Evolutionary conservation across 192 early-diverging fungal species (phyloP).

Genomic region (Dissophora ornata): DNA sequence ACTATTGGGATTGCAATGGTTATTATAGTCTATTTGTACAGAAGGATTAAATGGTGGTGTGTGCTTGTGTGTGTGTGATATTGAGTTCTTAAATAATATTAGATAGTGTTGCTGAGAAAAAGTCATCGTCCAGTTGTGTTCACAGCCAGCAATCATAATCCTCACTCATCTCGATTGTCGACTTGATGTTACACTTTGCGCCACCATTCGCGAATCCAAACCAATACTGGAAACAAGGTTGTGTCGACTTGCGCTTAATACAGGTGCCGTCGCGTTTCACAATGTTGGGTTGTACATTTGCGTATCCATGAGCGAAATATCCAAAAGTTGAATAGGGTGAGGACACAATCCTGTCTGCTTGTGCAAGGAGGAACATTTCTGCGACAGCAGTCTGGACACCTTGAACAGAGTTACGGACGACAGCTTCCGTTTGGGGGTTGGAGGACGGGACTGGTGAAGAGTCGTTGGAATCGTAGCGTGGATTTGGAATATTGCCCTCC

Average conservation of each 20-base stretch:
- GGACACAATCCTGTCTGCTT: slow-evolving; percentile 38
- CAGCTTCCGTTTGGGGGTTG: slow-evolving; percentile 20
- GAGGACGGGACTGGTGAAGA: neutral
- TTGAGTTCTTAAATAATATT: too few relatives aligned
- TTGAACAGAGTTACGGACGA: slow-evolving; percentile 37
- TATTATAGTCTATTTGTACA: too few relatives aligned
- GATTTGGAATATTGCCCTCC: too few relatives aligned
- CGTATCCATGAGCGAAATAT: slow-evolving; percentile 45
- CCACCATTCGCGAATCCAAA: slow-evolving; percentile 53
- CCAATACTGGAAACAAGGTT: slow-evolving; percentile 54
- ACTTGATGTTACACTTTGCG: slow-evolving; percentile 16
- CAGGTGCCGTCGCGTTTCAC: slow-evolving; percentile 48
- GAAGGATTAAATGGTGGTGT: too few relatives aligned
- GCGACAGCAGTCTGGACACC: slow-evolving; percentile 50
- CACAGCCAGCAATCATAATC: slow-evolving; percentile 54
- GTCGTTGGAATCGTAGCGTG: too few relatives aligned
- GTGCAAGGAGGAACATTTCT: slow-evolving; percentile 43
- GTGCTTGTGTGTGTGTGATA: too few relatives aligned
- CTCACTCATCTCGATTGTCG: slow-evolving; percentile 51
- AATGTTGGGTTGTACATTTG: slow-evolving; percentile 45
- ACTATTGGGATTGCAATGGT: too few relatives aligned
- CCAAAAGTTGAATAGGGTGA: slow-evolving; percentile 53
- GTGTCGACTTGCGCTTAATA: slow-evolving; percentile 35
- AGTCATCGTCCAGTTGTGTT: neutral
- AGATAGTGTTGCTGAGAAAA: too few relatives aligned